Conservation (phyloP, 352 stramenopile species). For the Lagenidium sp. region DNA sequence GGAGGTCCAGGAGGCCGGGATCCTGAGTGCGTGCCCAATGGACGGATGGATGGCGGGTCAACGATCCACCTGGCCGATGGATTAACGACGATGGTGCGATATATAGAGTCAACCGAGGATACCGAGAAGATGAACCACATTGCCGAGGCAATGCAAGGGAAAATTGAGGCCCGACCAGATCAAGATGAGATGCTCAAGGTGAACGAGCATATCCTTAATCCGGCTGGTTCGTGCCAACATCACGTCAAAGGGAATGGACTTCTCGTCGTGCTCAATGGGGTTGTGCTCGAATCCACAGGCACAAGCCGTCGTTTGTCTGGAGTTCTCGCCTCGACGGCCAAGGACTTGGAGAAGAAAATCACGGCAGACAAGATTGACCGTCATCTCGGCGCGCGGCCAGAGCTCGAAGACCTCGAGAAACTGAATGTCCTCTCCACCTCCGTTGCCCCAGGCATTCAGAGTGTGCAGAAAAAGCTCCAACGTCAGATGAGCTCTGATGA, state of each 20-base stretch:
- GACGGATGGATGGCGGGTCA: too few species aligned
- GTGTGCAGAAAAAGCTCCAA: slow-evolving; percentile 70
- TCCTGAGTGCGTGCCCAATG: slow-evolving; percentile 19
- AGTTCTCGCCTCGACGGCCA: slow-evolving; percentile 28
- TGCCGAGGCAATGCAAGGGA: slow-evolving; percentile 28
- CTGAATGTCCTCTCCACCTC: slow-evolving; percentile 47
- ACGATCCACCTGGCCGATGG: too few species aligned
- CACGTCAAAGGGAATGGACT: too few species aligned
- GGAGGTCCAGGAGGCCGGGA: slow-evolving; percentile 33
- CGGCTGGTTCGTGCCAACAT: slow-evolving; percentile 12
- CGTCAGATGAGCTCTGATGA: slow-evolving; percentile 68
- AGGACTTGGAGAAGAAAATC: slow-evolving; percentile 39
- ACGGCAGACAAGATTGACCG: slow-evolving; percentile 66
- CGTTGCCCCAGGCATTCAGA: slow-evolving; percentile 46
- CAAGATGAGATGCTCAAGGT: slow-evolving; percentile 39
- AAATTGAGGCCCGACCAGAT: slow-evolving; percentile 31
- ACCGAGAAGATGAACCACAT: slow-evolving; percentile 27
- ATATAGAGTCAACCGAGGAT: slow-evolving; percentile 25
- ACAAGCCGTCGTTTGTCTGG: slow-evolving; percentile 26
- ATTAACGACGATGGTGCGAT: too few species aligned
- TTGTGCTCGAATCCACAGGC: slow-evolving; percentile 6
- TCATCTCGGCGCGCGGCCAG: slow-evolving; percentile 40
- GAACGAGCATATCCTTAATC: slow-evolving; percentile 46
- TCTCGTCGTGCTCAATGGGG: neutral
- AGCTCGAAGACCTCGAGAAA: slow-evolving; percentile 30